phyloP scores from a whole-genome alignment of 345 rosid species.

The Abelmoschus esculentus region DNA sequence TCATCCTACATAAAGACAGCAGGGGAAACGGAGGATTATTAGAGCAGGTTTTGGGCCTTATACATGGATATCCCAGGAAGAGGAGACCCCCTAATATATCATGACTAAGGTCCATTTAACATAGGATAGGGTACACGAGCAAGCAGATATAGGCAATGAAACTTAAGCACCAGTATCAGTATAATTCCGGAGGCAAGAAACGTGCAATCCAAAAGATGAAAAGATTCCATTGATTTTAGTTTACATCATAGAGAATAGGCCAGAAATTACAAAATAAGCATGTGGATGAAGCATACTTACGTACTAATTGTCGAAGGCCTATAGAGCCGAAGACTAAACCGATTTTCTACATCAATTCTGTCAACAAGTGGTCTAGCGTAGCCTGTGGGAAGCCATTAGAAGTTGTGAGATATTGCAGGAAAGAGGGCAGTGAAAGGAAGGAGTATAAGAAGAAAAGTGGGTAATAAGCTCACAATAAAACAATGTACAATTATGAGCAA shows the following conservation, averaged over 20 bases:
- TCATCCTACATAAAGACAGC: neutral
- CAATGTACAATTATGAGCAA: conserved; percentile 15
- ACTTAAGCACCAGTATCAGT: neutral
- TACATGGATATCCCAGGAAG: neutral
- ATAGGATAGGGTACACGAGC: neutral
- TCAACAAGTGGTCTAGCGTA: conserved; percentile 96
- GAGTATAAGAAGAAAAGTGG: neutral
- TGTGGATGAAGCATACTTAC: conserved; percentile 36
- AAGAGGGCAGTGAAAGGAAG: neutral
- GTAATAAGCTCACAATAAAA: neutral
- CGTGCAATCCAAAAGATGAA: neutral
- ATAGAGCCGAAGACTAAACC: conserved; percentile 68
- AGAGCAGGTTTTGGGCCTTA: neutral
- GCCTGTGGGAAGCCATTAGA: conserved; percentile 34
- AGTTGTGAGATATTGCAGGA: neutral
- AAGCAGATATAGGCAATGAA: neutral
- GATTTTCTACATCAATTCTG: conserved; percentile 61
- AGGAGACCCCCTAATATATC: neutral
- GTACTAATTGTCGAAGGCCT: conserved; percentile 94
- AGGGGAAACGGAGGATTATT: neutral
- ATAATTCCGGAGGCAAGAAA: neutral
- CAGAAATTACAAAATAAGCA: conserved; percentile 1
- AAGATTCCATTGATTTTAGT: neutral
- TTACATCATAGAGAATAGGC: neutral
- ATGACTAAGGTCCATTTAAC: neutral